These are phyloP conservation scores for Aspergillus saccharolyticus DNA, from an alignment of 495 filamentous ascomycete genomes.

Conservation along the genomic window DNA sequence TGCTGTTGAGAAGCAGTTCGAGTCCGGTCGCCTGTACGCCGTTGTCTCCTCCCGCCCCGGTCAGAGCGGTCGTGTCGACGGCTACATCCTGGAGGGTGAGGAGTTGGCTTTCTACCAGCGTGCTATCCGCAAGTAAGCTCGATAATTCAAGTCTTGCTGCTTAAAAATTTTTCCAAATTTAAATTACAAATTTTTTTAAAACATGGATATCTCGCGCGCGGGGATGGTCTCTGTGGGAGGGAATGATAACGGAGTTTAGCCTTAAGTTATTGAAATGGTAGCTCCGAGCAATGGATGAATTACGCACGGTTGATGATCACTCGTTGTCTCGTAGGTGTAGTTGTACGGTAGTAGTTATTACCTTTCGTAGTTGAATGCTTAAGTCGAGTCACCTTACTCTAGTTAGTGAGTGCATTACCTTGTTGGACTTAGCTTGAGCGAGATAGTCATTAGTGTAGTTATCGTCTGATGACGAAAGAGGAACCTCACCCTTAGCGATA, in stretches of 20 bases:
- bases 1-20: conserved; percentile 94
- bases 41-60: conserved; percentile 87
- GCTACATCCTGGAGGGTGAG: conserved; percentile 98
- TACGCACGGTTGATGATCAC: not conserved
- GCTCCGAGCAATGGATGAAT: not conserved
- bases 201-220: conserved; percentile 3
- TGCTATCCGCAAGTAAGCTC: conserved; percentile 90
- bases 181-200: conserved; percentile 9
- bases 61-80: conserved; percentile 92
- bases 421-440: too few relatives aligned
- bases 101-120: conserved; percentile 99
- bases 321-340: too few relatives aligned
- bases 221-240: not conserved
- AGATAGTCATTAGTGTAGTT: too few relatives aligned
- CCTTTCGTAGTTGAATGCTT: too few relatives aligned
- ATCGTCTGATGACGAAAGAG: too few relatives aligned
- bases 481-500: too few relatives aligned
- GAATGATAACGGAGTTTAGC: not conserved
- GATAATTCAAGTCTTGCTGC: conserved; percentile 16
- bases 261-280: not conserved
- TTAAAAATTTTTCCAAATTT: conserved; percentile 26
- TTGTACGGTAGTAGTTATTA: too few relatives aligned
- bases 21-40: conserved; percentile 93
- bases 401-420: too few relatives aligned
- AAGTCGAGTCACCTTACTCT: too few relatives aligned